A percentile compares a stretch with the other conserved stretches of the same genome.
These are phyloP conservation scores for Metschnikowia similis DNA, from an alignment of 805 yeast species.

Conservation along the genomic window DNA sequence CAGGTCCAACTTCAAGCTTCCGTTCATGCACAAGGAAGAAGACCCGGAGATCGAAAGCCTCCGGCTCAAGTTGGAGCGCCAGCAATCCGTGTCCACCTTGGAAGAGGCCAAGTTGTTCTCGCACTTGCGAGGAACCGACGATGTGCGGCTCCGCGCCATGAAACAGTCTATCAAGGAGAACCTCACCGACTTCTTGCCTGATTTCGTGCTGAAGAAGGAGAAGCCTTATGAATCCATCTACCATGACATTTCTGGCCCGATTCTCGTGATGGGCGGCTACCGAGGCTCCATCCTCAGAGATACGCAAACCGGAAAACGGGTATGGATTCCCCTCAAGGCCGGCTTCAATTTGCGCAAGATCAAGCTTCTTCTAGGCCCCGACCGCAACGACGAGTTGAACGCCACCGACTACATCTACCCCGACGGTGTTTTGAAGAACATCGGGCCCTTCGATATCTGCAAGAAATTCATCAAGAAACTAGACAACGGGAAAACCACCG, in stretches of 20 bases:
- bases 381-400: slow-evolving; percentile 59
- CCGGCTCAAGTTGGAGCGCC: slow-evolving; percentile 43
- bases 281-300: slow-evolving; percentile 79
- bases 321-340: slow-evolving; percentile 87
- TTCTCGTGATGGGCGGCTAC: slow-evolving; percentile 82
- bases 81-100: slow-evolving; percentile 53
- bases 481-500: slow-evolving; percentile 53
- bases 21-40: slow-evolving; percentile 16
- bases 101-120: slow-evolving; percentile 61
- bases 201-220: slow-evolving; percentile 23
- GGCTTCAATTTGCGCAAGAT: slow-evolving; percentile 72
- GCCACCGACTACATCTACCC: slow-evolving; percentile 56
- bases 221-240: slow-evolving; percentile 42
- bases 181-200: slow-evolving; percentile 39
- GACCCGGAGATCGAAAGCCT: slow-evolving; percentile 25
- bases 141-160: slow-evolving; percentile 67
- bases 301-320: slow-evolving; percentile 53
- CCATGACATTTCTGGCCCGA: slow-evolving; percentile 68
- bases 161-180: slow-evolving; percentile 56
- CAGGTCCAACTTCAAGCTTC: slow-evolving; percentile 21
- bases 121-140: slow-evolving; percentile 55
- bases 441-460: slow-evolving; percentile 85
- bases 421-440: slow-evolving; percentile 71
- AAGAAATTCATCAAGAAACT: slow-evolving; percentile 55
- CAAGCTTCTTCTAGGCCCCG: slow-evolving; percentile 70